Evolutionary conservation across 768 basidiomycete species (phyloP), one percentile per base, ranked within the genome.

Genomic region (Termitomyces sp.): DNA sequence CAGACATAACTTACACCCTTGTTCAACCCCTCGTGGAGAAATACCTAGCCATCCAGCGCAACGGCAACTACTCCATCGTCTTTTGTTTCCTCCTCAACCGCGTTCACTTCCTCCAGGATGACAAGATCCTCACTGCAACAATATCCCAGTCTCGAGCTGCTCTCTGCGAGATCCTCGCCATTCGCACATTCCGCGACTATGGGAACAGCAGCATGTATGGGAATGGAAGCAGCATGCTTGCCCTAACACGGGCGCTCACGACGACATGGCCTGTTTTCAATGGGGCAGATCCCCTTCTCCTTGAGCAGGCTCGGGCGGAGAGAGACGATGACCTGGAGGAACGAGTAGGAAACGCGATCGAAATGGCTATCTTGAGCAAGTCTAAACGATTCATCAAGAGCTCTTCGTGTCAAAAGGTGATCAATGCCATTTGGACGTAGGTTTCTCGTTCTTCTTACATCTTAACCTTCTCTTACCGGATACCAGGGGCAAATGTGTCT

Each of bases 141-240:
- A 68, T 97, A 29, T 94, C 89, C 1, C 72, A 77, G 10, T 84
- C 92, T 1, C 82, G 95, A 35, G 94, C 93, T 1, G 73, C 78
- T 37, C 80, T 98, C 25, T 98, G 95, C 70, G 95, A 98, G 72
- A 85, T 96, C 38, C 80, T 98, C 11, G 95, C 95, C 2, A 90
- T 86, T 27, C 81, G 89, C 32, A 79, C 85, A 5, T 81, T 96
- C 58, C 83, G 90, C 59, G 82, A 85, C 65, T 84, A 87, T 57
- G 88, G 83, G 17, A 79, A 85, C 51, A 83, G 81, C 16, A 34
- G 37, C 48, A 49, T 49, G 21, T 84, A 87, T 57, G 88, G 83
- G 17, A 79, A 87, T 57, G 88, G 83, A n/a, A 79, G 85, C 51
- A 83, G 81, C 65, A 74, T 86, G 69, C 79, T 93, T 47, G 81